A percentile compares a stretch with the other conserved stretches of the same genome.
These are phyloP conservation scores for Lithohypha guttulata DNA, from an alignment of 2,329 filamentous ascomycete genomes.

Conservation along the genomic window DNA sequence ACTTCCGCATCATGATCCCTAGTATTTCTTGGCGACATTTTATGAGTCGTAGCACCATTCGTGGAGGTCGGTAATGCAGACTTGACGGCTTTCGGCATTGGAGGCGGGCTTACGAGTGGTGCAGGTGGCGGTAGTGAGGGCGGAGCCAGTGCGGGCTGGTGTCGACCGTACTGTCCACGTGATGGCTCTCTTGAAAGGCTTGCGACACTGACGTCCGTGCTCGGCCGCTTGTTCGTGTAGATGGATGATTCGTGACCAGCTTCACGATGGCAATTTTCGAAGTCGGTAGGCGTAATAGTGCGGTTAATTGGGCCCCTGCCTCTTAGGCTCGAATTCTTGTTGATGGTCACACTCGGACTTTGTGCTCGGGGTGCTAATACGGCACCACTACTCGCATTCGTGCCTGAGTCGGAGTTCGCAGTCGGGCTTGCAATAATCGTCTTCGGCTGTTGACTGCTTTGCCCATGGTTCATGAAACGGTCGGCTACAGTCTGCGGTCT, in stretches of 20 bases:
- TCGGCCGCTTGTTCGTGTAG: too few relatives aligned
- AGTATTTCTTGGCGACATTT: conserved; percentile 19
- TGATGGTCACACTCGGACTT: not conserved
- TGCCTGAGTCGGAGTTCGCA: not conserved
- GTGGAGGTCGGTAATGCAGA: conserved; percentile 12
- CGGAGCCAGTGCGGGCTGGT: not conserved
- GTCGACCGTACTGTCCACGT: too few relatives aligned
- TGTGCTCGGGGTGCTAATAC: not conserved
- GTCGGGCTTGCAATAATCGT: too few relatives aligned
- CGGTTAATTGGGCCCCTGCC: not conserved
- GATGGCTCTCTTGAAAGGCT: too few relatives aligned
- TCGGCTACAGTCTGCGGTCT: conserved; percentile 7
- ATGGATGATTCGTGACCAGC: not conserved
- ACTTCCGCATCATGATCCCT: conserved; percentile 24
- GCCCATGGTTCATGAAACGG: conserved; percentile 7
- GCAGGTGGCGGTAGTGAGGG: not conserved
- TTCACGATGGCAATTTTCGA: not conserved
- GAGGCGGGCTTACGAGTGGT: not conserved
- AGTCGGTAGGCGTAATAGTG: not conserved
- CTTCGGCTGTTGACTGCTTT: too few relatives aligned
- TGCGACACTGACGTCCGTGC: too few relatives aligned
- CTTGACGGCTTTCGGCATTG: conserved; percentile 4
- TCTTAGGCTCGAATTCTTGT: not conserved
- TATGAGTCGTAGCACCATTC: conserved; percentile 21
- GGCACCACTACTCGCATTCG: not conserved